These are phyloP conservation scores for Pestalotiopsis sp. DNA, from an alignment of 2,329 filamentous ascomycete genomes.

Conservation along the genomic window DNA sequence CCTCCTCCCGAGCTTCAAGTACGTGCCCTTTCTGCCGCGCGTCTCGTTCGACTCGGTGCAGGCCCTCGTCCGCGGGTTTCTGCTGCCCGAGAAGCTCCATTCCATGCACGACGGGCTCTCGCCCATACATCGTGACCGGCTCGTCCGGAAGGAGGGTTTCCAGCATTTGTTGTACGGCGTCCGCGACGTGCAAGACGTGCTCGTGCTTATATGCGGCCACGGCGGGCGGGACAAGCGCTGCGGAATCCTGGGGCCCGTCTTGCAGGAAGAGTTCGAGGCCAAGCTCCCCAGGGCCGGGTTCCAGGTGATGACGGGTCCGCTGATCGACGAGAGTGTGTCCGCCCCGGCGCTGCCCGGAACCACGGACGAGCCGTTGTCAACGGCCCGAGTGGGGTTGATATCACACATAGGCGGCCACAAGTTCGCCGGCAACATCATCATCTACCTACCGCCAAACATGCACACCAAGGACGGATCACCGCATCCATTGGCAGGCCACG, in stretches of 20 bases:
- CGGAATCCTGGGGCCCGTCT: conserved; percentile 75
- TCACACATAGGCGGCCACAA: conserved; percentile 86
- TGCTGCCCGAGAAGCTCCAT: conserved; percentile 67
- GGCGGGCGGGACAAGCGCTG: conserved; percentile 81
- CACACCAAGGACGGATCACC: conserved; percentile 39
- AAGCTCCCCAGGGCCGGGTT: conserved; percentile 55
- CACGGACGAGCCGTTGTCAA: conserved; percentile 26
- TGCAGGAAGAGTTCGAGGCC: conserved; percentile 70
- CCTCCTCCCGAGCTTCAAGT: conserved; percentile 82
- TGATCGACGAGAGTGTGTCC: conserved; percentile 39
- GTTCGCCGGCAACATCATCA: conserved; percentile 81
- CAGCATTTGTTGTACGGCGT: conserved; percentile 57
- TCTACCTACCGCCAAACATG: conserved; percentile 69
- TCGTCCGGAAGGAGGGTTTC: conserved; percentile 53
- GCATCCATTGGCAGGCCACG: conserved; percentile 68
- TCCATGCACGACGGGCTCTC: conserved; percentile 61
- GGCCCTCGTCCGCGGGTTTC: conserved; percentile 64
- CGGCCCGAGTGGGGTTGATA: conserved; percentile 68
- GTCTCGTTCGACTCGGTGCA: conserved; percentile 58
- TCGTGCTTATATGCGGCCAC: conserved; percentile 90
- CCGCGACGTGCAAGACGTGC: conserved; percentile 63
- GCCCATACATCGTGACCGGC: conserved; percentile 56
- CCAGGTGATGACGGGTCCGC: conserved; percentile 48
- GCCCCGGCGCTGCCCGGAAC: conserved; percentile 26
- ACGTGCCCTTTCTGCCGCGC: conserved; percentile 71